Base-by-base conservation (phyloP, 2,329 filamentous ascomycete species). In the Calonectria crousiana region DNA sequence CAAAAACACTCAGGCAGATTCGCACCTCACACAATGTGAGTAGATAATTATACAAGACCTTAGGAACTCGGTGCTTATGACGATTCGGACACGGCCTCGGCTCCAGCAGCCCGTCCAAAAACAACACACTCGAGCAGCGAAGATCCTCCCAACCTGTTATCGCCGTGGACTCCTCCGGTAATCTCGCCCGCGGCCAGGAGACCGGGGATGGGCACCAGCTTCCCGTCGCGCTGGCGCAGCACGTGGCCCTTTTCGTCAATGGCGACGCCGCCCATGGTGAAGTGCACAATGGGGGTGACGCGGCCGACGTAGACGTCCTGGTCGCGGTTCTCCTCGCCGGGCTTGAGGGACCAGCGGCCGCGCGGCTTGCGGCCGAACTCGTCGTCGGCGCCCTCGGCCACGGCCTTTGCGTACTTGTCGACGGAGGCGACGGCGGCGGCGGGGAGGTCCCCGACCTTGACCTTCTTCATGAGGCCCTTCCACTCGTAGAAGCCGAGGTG, bases 151-250 rank as follows among this genome's bases (percentile, higher is more conserved):
- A 93, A 80, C 18, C 92, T 84, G 78, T 93, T 93, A 62, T 90
- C 90, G 0, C 92, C 91, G 78, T 93, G 92, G 10, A 93, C 84
- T 0, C 92, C 92, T 0, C 92, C 92, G 0, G 91, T 92, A 23
- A 93, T 88, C 84, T 93, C 92, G 0, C 92, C 92, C 0, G 92
- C 91, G 0, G 88, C 91, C 89, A 90, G 93, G 0, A 93, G 77
- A 0, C 92, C 91, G 4, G 85, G 79, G 41, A 93, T 89, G 0
- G 87, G 86, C 38, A 80, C 80, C 16, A 86, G 81, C 3, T 83
- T 79, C 8, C 84, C 83, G 4, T 78, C 80, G 0, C 77, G 82
- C 2, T 83, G 78, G 10, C 80, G 82, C 16, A 93, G 78, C 0
- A 93, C 88, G 75, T 89, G 87, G 1, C 87, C 86, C 56, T 87